These are phyloP conservation scores for Aspergillus avenaceus DNA, from an alignment of 495 filamentous ascomycete species.

Conservation along the genomic window DNA sequence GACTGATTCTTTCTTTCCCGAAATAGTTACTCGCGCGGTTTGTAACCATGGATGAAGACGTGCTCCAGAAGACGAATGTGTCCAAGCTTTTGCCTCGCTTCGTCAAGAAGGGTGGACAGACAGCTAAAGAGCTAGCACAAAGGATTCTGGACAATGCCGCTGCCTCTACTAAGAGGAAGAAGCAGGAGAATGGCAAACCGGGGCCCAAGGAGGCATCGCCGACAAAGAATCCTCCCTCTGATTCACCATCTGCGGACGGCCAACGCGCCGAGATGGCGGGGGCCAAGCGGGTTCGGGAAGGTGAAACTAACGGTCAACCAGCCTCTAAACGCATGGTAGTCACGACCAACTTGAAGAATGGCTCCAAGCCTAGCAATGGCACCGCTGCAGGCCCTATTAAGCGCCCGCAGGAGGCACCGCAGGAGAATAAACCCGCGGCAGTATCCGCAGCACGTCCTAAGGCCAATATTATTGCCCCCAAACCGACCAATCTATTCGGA, in stretches of 20 bases:
- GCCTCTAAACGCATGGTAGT: constrained; percentile 39
- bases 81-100: constrained; percentile 58
- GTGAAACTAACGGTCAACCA: constrained; percentile 34
- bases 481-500: constrained; percentile 56
- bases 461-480: constrained; percentile 48
- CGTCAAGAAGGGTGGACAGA: constrained; percentile 61
- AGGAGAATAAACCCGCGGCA: constrained; percentile 28
- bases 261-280: constrained; percentile 31
- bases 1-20: constrained; percentile 6
- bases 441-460: constrained; percentile 39
- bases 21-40: constrained; percentile 59
- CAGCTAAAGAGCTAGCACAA: constrained; percentile 55
- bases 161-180: constrained; percentile 48
- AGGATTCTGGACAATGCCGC: constrained; percentile 54
- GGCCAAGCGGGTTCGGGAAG: constrained; percentile 43
- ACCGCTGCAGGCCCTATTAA: constrained; percentile 22
- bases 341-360: constrained; percentile 25
- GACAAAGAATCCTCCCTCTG: constrained; percentile 15
- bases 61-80: constrained; percentile 65
- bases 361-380: constrained; percentile 17
- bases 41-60: constrained; percentile 56
- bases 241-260: constrained; percentile 21
- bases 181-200: constrained; percentile 34
- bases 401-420: constrained; percentile 14
- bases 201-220: constrained; percentile 32